Percentiles rank a stretch among this genome's conserved stretches.
Conservation (phyloP, 352 stramenopile species). For the Globisporangium heterothallicum region DNA sequence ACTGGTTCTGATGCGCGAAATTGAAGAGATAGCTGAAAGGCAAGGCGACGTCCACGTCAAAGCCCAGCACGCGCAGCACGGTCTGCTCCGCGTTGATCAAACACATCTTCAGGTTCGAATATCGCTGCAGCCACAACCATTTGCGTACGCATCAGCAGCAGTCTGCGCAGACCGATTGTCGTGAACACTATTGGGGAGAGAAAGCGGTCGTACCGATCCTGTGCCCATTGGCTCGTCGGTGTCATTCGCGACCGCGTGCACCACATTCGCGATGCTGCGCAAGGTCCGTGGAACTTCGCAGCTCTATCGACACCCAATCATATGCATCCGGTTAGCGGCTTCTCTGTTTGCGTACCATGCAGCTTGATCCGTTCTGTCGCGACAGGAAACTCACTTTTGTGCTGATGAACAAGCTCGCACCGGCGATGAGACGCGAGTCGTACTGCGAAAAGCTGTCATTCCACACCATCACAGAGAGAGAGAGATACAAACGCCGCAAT, state of each 20-base stretch:
- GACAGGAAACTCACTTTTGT: slow-evolving; percentile 7
- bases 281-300: slow-evolving; percentile 40
- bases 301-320: slow-evolving; percentile 19
- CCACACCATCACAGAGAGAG: not conserved
- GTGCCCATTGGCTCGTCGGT: slow-evolving; percentile 24
- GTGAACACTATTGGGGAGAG: too few species aligned
- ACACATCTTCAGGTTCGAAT: slow-evolving; percentile 34
- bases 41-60: slow-evolving; percentile 39
- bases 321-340: too few species aligned
- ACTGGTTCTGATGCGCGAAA: slow-evolving; percentile 26
- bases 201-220: slow-evolving; percentile 24
- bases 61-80: slow-evolving; percentile 36
- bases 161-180: too few species aligned
- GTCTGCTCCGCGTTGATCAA: slow-evolving; percentile 52
- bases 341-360: too few species aligned
- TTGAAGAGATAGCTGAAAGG: slow-evolving; percentile 30
- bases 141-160: not conserved
- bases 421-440: slow-evolving; percentile 15
- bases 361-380: too few species aligned
- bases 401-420: slow-evolving; percentile 16
- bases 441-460: slow-evolving; percentile 13
- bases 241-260: slow-evolving; percentile 28
- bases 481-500: not conserved
- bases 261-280: slow-evolving; percentile 47
- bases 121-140: too few species aligned